phyloP scores from a whole-genome alignment of 2,329 filamentous ascomycete genomes.

The Ophiosphaerella korrae region DNA sequence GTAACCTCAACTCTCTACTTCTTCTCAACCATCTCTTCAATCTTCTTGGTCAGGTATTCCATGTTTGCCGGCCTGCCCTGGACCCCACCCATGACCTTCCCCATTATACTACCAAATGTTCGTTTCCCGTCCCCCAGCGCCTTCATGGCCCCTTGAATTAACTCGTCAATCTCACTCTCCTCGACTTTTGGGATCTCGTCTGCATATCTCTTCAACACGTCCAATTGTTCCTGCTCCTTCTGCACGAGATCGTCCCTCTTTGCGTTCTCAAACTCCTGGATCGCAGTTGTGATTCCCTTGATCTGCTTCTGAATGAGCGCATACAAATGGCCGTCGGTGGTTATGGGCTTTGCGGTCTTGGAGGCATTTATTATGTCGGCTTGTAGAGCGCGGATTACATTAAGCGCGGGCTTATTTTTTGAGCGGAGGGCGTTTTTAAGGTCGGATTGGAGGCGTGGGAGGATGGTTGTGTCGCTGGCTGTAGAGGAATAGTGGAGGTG shows the following conservation, averaged over 20 bases:
- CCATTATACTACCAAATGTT: conserved; percentile 67
- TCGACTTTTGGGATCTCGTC: conserved; percentile 62
- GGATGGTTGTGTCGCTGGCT: conserved; percentile 32
- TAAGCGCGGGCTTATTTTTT: conserved; percentile 64
- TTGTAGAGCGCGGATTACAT: conserved; percentile 71
- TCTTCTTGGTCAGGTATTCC: conserved; percentile 63
- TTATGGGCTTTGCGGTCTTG: conserved; percentile 73
- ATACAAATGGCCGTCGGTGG: conserved; percentile 72
- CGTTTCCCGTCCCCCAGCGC: conserved; percentile 56
- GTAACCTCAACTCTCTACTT: conserved; percentile 12
- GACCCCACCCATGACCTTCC: conserved; percentile 58
- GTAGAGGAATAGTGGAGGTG: conserved; percentile 29
- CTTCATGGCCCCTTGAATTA: conserved; percentile 60
- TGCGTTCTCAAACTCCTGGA: conserved; percentile 66
- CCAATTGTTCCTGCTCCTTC: conserved; percentile 70
- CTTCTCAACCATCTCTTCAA: conserved; percentile 54
- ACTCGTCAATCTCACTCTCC: conserved; percentile 62
- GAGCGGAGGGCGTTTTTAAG: conserved; percentile 55
- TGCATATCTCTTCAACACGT: conserved; percentile 69
- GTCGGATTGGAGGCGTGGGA: conserved; percentile 52
- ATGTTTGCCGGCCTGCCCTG: conserved; percentile 70
- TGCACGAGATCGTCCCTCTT: conserved; percentile 71
- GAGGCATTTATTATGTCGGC: conserved; percentile 74
- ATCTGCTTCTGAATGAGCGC: conserved; percentile 69
- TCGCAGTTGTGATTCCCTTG: conserved; percentile 62